These are phyloP conservation scores for Populus alba DNA, from an alignment of 345 rosid species.

Conservation along the genomic window DNA sequence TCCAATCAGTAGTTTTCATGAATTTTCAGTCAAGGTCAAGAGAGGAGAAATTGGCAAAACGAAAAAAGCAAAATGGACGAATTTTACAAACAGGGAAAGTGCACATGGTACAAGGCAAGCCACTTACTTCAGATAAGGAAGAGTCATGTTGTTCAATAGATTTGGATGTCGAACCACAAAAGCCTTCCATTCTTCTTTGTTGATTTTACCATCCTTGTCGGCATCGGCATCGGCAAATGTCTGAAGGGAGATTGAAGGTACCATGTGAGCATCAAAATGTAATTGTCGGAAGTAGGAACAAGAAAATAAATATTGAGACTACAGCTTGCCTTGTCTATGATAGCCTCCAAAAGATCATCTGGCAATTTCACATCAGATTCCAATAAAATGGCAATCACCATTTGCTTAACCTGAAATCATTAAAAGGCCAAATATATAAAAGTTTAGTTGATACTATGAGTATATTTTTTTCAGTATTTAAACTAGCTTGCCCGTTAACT, in stretches of 20 bases:
- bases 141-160: conserved; percentile 76
- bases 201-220: conserved; percentile 65
- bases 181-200: conserved; percentile 60
- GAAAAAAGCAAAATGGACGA: too few species aligned
- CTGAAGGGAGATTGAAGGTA: conserved; percentile 30
- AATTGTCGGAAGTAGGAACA: not conserved
- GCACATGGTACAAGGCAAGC: not conserved
- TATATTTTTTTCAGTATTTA: not conserved
- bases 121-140: conserved; percentile 63
- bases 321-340: conserved; percentile 57
- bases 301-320: not conserved
- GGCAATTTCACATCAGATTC: conserved; percentile 61
- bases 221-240: conserved; percentile 76
- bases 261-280: not conserved
- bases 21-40: too few species aligned
- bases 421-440: not conserved
- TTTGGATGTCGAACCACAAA: conserved; percentile 55
- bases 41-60: not conserved
- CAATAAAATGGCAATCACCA: conserved; percentile 68
- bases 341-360: conserved; percentile 58
- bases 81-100: too few species aligned
- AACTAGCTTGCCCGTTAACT: not conserved
- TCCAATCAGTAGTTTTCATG: not conserved
- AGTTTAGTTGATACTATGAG: not conserved
- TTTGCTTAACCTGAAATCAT: conserved; percentile 66